Conservation (phyloP, 2,329 filamentous ascomycete species). For the Neofusicoccum laricinum region DNA sequence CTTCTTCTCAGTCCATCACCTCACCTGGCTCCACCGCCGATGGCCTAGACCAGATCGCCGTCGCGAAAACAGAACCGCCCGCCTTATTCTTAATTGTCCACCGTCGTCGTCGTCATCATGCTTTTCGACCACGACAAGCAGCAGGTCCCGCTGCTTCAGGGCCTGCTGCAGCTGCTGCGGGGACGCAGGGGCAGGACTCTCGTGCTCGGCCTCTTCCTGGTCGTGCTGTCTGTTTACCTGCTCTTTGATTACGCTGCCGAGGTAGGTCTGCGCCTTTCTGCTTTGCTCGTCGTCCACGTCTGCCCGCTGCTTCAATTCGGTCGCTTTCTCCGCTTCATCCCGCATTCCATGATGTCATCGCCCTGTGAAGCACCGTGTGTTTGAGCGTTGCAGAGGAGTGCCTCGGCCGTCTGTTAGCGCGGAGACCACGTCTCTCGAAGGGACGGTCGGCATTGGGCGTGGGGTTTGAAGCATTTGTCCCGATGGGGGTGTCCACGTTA, state of each 20-base stretch:
- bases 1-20: not conserved
- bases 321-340: too few relatives aligned
- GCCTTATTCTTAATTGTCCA: not conserved
- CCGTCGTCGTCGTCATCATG: not conserved
- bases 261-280: not conserved
- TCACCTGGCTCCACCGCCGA: not conserved
- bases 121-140: slow-evolving; percentile 3
- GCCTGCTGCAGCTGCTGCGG: slow-evolving; percentile 3
- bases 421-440: not conserved
- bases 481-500: too few relatives aligned
- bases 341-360: not conserved
- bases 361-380: too few relatives aligned
- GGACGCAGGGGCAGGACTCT: slow-evolving; percentile 1
- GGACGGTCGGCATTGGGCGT: not conserved
- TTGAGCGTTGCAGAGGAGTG: too few relatives aligned
- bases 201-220: not conserved
- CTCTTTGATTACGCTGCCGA: slow-evolving; percentile 4
- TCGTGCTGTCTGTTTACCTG: not conserved
- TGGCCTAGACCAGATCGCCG: not conserved
- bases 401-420: too few relatives aligned
- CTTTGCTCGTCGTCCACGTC: not conserved
- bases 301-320: too few relatives aligned
- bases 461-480: not conserved
- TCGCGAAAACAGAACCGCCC: not conserved
- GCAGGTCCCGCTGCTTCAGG: not conserved